Conservation (phyloP, 345 rosid genomes). For the Syzygium aromaticum region DNA sequence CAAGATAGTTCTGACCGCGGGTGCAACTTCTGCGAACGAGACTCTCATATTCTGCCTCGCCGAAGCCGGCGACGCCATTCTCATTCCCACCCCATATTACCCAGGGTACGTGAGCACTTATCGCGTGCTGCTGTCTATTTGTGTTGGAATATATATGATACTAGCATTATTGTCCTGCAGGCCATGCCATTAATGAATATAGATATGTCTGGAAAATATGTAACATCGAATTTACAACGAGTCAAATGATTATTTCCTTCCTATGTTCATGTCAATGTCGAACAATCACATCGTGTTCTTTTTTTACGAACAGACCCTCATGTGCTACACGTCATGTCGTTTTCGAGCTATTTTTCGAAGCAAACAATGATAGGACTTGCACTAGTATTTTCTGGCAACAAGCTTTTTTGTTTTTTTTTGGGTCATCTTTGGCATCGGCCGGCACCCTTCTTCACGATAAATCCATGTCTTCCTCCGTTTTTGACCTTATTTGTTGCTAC, state of each 20-base stretch:
- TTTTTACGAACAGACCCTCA: background rate
- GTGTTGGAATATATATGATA: background rate
- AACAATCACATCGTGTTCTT: background rate
- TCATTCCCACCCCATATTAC: slow-evolving; percentile 86
- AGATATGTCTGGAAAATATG: background rate
- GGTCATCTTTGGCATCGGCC: background rate
- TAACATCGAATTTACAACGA: background rate
- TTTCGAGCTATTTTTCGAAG: background rate
- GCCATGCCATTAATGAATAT: background rate
- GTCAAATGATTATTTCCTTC: background rate
- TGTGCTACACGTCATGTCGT: background rate
- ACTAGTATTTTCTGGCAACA: background rate
- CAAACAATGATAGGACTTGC: background rate
- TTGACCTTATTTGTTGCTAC: background rate
- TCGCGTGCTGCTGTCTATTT: background rate
- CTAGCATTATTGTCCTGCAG: background rate
- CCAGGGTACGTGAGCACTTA: slow-evolving; percentile 47
- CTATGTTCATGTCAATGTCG: background rate
- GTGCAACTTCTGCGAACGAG: slow-evolving; percentile 93
- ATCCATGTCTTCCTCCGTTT: background rate
- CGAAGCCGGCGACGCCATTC: slow-evolving; percentile 85
- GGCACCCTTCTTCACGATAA: background rate
- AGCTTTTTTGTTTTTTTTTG: background rate
- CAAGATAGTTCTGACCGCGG: slow-evolving; percentile 76
- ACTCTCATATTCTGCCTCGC: slow-evolving; percentile 82